phyloP scores from a whole-genome alignment of 306 rosid species.

The Styphnolobium japonicum region DNA sequence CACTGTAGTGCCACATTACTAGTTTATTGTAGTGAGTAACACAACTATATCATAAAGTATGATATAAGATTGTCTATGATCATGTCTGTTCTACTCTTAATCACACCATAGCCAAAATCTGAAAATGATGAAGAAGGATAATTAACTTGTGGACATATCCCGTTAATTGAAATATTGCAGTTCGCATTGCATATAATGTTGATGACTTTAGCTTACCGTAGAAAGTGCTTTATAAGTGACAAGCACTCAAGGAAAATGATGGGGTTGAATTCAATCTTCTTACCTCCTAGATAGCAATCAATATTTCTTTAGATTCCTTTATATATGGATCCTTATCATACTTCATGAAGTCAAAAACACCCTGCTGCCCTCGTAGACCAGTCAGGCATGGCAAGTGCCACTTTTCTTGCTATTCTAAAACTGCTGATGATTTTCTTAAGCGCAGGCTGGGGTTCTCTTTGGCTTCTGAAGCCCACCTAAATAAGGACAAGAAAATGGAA shows the following conservation, averaged over 20 bases:
- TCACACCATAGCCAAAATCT: background rate
- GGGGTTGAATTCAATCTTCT: conserved; percentile 27
- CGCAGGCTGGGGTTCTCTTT: conserved; percentile 65
- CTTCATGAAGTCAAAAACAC: conserved; percentile 11
- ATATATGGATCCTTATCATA: conserved; percentile 19
- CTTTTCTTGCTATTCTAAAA: conserved; percentile 44
- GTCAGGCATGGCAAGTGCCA: conserved; percentile 46
- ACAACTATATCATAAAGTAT: background rate
- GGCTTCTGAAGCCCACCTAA: conserved; percentile 85
- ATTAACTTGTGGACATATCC: background rate
- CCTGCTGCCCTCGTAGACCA: background rate
- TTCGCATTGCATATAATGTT: background rate
- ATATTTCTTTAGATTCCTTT: conserved; percentile 17
- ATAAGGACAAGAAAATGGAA: conserved; percentile 75
- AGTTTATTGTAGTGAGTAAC: background rate
- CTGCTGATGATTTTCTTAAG: conserved; percentile 44
- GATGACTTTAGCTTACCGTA: background rate
- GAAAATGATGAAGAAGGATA: conserved; percentile 11
- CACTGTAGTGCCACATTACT: too few relatives aligned
- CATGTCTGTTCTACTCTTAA: background rate
- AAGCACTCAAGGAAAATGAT: conserved; percentile 36
- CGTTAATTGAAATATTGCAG: background rate
- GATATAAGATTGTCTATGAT: background rate
- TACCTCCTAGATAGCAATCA: conserved; percentile 21
- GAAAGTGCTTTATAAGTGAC: conserved; percentile 27